Evolutionary conservation across 441 rosid genomes (phyloP).

Genomic region (Pelargonium myrrhifolium): DNA sequence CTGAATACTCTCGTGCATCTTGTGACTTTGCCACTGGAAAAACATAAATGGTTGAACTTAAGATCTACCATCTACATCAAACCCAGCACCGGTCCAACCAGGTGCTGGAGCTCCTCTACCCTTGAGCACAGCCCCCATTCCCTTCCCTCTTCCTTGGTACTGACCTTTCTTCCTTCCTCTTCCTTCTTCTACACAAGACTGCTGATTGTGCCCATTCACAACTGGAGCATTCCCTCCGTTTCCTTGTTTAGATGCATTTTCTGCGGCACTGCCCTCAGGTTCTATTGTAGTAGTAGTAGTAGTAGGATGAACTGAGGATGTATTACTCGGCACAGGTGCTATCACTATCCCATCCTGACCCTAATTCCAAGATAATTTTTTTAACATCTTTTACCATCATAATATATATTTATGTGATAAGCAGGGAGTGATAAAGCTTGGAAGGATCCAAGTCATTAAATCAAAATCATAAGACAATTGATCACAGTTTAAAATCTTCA

Average conservation of each 20-base stretch:
- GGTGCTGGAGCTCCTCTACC: slow-evolving; percentile 46
- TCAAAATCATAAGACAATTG: not conserved
- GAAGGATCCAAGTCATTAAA: not conserved
- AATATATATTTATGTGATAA: not conserved
- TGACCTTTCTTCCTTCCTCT: slow-evolving; percentile 55
- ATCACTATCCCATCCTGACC: slow-evolving; percentile 35
- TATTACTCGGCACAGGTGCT: slow-evolving; percentile 23
- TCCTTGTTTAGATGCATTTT: slow-evolving; percentile 31
- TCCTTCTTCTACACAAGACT: slow-evolving; percentile 37
- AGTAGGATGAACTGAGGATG: slow-evolving; percentile 14
- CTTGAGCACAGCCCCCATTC: slow-evolving; percentile 50
- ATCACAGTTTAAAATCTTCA: too few species aligned
- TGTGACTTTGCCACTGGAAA: slow-evolving; percentile 17
- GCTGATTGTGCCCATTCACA: slow-evolving; percentile 33
- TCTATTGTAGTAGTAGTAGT: slow-evolving; percentile 20
- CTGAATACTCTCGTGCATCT: slow-evolving; percentile 11
- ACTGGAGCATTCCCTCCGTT: slow-evolving; percentile 27
- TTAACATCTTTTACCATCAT: slow-evolving; percentile 12
- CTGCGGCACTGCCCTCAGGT: slow-evolving; percentile 22
- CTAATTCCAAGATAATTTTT: slow-evolving; percentile 21
- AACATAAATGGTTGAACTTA: not conserved
- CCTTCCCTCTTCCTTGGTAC: slow-evolving; percentile 61
- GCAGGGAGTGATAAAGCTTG: not conserved
- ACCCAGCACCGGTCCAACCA: slow-evolving; percentile 91
- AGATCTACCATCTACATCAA: slow-evolving; percentile 66